Base-by-base conservation (phyloP, 176 grass and related monocot species). In the Tillandsia leiboldiana region DNA sequence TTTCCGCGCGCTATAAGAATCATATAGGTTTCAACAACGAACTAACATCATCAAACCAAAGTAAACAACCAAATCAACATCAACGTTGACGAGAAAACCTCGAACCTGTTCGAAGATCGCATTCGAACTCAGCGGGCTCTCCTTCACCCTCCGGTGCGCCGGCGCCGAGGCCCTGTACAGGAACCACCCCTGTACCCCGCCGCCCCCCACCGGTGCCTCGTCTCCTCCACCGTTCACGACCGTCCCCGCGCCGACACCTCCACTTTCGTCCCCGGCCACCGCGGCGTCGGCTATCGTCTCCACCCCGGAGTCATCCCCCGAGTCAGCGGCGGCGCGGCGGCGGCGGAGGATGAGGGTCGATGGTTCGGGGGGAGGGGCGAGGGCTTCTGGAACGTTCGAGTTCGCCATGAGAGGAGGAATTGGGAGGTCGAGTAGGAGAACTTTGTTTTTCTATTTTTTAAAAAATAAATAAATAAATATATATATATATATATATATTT, bases 81-180 rank as follows among this genome's bases (percentile, higher is more conserved):
- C 62, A 78, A 24, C 0, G 1, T 12, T 23, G 0, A 72, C 49
- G 63, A 49, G 48, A 63, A n/a, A 12, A 12, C 22, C 11, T 8
- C 26, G 48, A 13, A 97, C 94, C 86, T 97, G 94, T 15, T 50
- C 83, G 78, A 97, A 97, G 73, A 97, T 92, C 66, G 86, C 82
- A 83, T 90, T 89, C 49, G 89, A 92, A 77, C 94, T 97, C 54
- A 97, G 77, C 26, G 94, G 88, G 74, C 94, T 97, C 68, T 97
- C 94, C 74, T 80, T 97, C 66, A 97, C 80, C 26, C 62, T 72
- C 47, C 79, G 71, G 83, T 97, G 94, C 9, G 86, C 86, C 33
- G 94, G 89, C 50, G 82, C 77, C 59, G 94, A 90, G 64, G 86
- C 86, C 63, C 94, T 79, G 58, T 65, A 90, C 48, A 76, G 73